phyloP scores from a whole-genome alignment of 306 rosid genomes.

The Sindora glabra region DNA sequence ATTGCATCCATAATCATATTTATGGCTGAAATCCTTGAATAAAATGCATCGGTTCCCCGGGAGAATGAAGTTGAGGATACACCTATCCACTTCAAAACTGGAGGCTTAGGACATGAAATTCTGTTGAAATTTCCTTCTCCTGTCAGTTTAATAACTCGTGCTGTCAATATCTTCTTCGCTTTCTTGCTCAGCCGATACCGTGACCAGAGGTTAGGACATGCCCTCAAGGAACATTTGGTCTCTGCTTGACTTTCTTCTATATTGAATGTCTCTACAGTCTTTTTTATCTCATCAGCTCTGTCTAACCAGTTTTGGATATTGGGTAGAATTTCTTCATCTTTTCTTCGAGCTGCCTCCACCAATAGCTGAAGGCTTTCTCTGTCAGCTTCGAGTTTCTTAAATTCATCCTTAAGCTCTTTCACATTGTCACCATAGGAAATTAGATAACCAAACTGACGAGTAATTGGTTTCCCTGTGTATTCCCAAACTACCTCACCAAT shows the following conservation, averaged over 20 bases:
- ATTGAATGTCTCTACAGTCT: not conserved
- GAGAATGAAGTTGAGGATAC: too few relatives aligned
- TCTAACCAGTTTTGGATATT: not conserved
- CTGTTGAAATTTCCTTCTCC: not conserved
- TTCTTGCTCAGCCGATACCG: not conserved
- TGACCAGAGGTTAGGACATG: not conserved
- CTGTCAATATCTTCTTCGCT: not conserved
- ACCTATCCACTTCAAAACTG: not conserved
- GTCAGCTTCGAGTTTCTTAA: not conserved
- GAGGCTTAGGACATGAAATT: not conserved
- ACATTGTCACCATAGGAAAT: not conserved
- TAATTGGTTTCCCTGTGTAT: not conserved
- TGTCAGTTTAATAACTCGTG: too few relatives aligned
- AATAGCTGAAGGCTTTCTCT: not conserved
- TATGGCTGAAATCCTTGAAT: too few relatives aligned
- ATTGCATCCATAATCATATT: too few relatives aligned
- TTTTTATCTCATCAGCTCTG: not conserved
- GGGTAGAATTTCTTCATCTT: not conserved
- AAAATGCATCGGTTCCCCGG: too few relatives aligned
- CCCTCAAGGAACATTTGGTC: not conserved
- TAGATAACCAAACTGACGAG: not conserved
- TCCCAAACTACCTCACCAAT: not conserved
- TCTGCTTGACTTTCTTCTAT: not conserved
- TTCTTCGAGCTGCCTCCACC: not conserved
- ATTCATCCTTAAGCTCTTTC: not conserved